Evolutionary conservation across 2,329 filamentous ascomycete genomes (phyloP).

Genomic region (Fusarium oxysporum): DNA sequence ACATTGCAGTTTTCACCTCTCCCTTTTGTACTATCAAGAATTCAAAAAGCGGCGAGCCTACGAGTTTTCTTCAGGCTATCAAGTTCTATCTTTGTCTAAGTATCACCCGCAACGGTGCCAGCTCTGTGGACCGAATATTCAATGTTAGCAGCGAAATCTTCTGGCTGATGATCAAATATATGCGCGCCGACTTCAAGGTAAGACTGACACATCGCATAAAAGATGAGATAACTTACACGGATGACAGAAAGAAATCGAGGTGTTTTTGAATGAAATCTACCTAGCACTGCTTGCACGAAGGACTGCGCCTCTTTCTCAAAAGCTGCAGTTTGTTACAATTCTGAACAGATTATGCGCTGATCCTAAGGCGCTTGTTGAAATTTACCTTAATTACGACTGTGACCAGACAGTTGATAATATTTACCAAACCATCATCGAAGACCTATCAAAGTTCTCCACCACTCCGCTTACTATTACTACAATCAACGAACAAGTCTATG

Average conservation of each 20-base stretch:
- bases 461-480: slow-evolving; percentile 80
- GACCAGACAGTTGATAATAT: slow-evolving; percentile 96
- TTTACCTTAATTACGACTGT: slow-evolving; percentile 98
- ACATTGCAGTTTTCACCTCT: slow-evolving; percentile 90
- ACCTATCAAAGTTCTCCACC: slow-evolving; percentile 88
- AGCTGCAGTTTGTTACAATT: slow-evolving; percentile 89
- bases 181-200: slow-evolving; percentile 93
- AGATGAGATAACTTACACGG: slow-evolving; percentile 41
- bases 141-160: slow-evolving; percentile 98
- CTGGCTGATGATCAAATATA: slow-evolving; percentile 94
- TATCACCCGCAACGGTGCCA: slow-evolving; percentile 93
- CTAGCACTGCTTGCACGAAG: slow-evolving; percentile 89
- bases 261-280: slow-evolving; percentile 98
- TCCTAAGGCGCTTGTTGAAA: slow-evolving; percentile 89
- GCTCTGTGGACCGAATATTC: slow-evolving; percentile 90
- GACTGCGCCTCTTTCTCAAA: slow-evolving; percentile 88
- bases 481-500: slow-evolving; percentile 85
- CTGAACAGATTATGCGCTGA: slow-evolving; percentile 87
- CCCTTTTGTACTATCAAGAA: slow-evolving; percentile 92
- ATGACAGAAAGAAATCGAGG: slow-evolving; percentile 89
- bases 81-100: slow-evolving; percentile 97
- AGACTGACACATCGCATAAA: slow-evolving; percentile 33
- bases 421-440: slow-evolving; percentile 94
- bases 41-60: slow-evolving; percentile 88
- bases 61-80: slow-evolving; percentile 91